Evolutionary conservation across 1,284 basidiomycete genomes (phyloP).

Genomic region (Ustilago tritici): DNA sequence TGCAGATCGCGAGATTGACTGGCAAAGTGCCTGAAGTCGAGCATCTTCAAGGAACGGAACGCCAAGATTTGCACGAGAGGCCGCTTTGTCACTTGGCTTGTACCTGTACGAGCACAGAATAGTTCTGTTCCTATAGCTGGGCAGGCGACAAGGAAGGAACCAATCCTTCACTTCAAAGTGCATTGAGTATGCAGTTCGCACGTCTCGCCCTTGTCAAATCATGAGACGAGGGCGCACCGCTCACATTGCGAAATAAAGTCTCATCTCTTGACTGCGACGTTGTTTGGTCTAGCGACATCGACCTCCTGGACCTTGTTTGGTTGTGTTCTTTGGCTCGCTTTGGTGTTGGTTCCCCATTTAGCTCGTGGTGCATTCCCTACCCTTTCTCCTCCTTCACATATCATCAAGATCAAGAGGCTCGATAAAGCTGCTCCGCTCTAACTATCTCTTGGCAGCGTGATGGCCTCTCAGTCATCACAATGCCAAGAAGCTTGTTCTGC

Average conservation of each 20-base stretch:
- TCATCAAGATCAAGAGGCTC: not conserved
- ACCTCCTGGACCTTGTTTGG: not conserved
- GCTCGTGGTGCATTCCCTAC: not conserved
- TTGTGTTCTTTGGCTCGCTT: slow-evolving; percentile 10
- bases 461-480: not conserved
- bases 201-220: not conserved
- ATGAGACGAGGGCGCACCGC: not conserved
- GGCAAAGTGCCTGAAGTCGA: not conserved
- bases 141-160: not conserved
- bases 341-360: slow-evolving; percentile 8
- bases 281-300: not conserved
- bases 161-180: not conserved
- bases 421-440: not conserved
- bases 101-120: not conserved
- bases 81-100: slow-evolving; percentile 2
- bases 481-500: slow-evolving; percentile 1
- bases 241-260: not conserved
- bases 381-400: not conserved
- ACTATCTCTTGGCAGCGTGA: not conserved
- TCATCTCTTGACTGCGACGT: not conserved
- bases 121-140: not conserved
- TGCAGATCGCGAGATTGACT: slow-evolving; percentile 17
- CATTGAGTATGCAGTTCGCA: not conserved
- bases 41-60: not conserved
- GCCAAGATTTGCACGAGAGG: slow-evolving; percentile 3